Conservation (phyloP, 2,329 filamentous ascomycete species). For the Seiridium cupressi region DNA sequence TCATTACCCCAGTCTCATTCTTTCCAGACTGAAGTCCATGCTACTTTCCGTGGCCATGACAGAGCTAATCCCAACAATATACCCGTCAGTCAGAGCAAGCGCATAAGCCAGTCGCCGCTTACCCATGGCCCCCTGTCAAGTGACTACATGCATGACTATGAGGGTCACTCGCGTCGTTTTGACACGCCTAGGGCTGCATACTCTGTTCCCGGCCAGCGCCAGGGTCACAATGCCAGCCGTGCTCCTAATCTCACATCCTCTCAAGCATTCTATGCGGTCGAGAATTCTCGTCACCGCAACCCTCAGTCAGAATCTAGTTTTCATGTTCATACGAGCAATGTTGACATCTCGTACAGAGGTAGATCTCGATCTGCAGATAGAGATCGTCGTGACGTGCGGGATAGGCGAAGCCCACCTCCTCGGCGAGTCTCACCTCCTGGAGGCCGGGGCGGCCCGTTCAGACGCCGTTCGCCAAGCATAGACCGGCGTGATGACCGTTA, state of each 20-base stretch:
- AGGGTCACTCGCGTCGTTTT: background rate
- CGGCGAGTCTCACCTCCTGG: conserved; percentile 37
- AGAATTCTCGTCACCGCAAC: background rate
- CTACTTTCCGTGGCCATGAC: background rate
- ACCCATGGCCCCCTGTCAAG: background rate
- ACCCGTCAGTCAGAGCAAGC: conserved; percentile 1
- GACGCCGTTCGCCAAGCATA: conserved; percentile 51
- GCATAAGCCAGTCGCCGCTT: background rate
- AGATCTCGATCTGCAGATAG: conserved; percentile 53
- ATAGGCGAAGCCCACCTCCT: conserved; percentile 19
- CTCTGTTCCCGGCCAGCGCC: background rate
- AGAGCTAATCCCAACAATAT: conserved; percentile 6
- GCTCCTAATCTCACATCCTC: background rate
- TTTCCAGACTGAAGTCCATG: background rate
- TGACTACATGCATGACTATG: background rate
- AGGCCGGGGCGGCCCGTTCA: conserved; percentile 43
- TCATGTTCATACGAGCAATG: background rate
- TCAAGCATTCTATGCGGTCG: background rate
- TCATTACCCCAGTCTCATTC: conserved; percentile 4
- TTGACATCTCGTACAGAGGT: conserved; percentile 33
- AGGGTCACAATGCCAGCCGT: background rate
- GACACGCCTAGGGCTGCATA: background rate
- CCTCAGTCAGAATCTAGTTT: conserved; percentile 25
- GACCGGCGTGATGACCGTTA: conserved; percentile 47
- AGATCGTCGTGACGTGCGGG: conserved; percentile 31